Evolutionary conservation across 2,329 filamentous ascomycete species (phyloP).

Genomic region (Aspergillus tubingensis): DNA sequence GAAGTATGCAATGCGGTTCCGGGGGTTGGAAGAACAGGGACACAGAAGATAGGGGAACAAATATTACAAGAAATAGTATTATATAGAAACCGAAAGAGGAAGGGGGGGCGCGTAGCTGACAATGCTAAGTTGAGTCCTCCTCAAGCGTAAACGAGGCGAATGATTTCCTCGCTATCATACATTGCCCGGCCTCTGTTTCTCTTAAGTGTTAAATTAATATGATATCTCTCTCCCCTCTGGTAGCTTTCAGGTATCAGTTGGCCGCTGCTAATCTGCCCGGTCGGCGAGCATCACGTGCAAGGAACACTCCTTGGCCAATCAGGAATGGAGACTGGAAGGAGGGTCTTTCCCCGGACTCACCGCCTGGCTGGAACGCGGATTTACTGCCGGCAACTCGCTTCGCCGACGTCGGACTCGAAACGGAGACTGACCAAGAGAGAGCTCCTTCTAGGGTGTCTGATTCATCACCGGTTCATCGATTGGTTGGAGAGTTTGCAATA

Average conservation of each 20-base stretch:
- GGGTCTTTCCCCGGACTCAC: neutral
- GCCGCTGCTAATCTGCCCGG: constrained; percentile 7
- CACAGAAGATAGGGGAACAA: neutral
- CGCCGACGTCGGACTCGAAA: constrained; percentile 4
- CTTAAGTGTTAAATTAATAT: neutral
- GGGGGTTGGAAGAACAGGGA: neutral
- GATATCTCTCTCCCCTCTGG: too few species aligned
- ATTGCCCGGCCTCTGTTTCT: neutral
- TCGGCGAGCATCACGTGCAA: constrained; percentile 12
- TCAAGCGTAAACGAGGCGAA: neutral
- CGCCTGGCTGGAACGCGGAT: constrained; percentile 1
- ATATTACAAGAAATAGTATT: neutral
- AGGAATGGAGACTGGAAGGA: neutral
- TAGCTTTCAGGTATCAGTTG: constrained; percentile 2
- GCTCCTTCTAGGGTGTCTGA: neutral
- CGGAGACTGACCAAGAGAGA: neutral
- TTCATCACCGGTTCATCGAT: neutral
- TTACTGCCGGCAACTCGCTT: constrained; percentile 4
- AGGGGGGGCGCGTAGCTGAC: neutral
- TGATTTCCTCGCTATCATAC: neutral
- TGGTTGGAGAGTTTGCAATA: neutral
- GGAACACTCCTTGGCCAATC: neutral
- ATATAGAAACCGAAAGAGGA: neutral
- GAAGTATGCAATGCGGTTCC: neutral
- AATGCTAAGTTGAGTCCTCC: neutral